phyloP scores from a whole-genome alignment of 257 asterid species.

The Solanum paucissectum region DNA sequence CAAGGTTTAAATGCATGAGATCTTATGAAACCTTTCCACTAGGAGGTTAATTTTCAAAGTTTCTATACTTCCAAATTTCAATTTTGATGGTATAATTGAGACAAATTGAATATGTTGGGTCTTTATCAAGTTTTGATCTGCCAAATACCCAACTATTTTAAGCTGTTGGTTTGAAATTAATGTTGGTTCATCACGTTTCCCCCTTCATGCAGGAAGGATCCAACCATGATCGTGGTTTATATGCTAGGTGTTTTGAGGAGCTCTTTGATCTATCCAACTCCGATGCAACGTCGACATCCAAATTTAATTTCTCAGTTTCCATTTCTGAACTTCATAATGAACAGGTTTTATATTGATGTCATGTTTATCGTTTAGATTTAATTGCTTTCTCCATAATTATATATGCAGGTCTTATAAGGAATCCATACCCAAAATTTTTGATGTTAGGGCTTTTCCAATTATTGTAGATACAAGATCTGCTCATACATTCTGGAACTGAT shows the following conservation, averaged over 20 bases:
- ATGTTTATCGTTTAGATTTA: not conserved
- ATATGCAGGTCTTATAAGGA: not conserved
- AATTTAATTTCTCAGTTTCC: conserved; percentile 69
- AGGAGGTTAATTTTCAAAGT: not conserved
- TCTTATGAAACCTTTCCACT: not conserved
- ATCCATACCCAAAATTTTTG: conserved; percentile 5
- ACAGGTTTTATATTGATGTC: conserved; percentile 43
- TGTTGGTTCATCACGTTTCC: not conserved
- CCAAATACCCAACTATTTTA: not conserved
- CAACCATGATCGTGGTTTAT: conserved; percentile 92
- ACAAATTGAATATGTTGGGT: not conserved
- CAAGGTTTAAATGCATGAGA: not conserved
- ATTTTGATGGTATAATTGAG: not conserved
- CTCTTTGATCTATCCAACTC: conserved; percentile 94
- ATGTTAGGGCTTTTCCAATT: conserved; percentile 21
- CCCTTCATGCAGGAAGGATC: conserved; percentile 88
- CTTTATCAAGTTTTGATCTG: not conserved
- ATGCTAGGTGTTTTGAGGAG: conserved; percentile 95
- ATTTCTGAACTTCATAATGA: conserved; percentile 84
- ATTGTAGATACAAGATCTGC: conserved; percentile 77
- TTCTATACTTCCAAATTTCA: not conserved
- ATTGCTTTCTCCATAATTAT: not conserved
- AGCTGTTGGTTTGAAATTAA: not conserved
- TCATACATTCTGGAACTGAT: conserved; percentile 50
- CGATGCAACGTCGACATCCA: conserved; percentile 79